Evolutionary conservation across 2,329 filamentous ascomycete genomes (phyloP).

Genomic region (Westerdykella ornata): DNA sequence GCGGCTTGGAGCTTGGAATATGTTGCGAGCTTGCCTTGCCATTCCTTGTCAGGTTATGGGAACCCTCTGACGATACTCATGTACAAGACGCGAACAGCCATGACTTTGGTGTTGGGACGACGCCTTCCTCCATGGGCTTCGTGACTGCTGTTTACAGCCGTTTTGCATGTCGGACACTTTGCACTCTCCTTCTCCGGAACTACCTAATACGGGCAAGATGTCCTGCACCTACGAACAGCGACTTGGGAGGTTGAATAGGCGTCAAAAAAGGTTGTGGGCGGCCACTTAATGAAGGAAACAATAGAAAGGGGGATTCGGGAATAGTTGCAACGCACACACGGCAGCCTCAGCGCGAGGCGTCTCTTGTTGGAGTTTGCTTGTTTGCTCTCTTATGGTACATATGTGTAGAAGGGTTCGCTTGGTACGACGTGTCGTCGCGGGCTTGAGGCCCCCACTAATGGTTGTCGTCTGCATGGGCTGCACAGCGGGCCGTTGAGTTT

Average conservation of each 20-base stretch:
- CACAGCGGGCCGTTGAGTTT: slow-evolving; percentile 21
- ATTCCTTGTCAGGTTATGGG: slow-evolving; percentile 25
- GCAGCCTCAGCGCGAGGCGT: slow-evolving; percentile 18
- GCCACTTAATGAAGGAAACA: slow-evolving; percentile 35
- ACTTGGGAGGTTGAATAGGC: slow-evolving; percentile 10
- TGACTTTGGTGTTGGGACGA: slow-evolving; percentile 11
- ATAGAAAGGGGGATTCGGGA: slow-evolving; percentile 28
- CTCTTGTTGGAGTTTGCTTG: slow-evolving; percentile 13
- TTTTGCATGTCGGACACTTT: slow-evolving; percentile 12
- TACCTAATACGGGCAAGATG: slow-evolving; percentile 23
- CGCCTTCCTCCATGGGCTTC: slow-evolving; percentile 12
- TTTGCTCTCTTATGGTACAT: slow-evolving; percentile 35
- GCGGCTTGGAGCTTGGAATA: slow-evolving; percentile 35
- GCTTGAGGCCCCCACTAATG: slow-evolving; percentile 33
- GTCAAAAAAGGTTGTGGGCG: slow-evolving; percentile 17
- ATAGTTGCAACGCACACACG: slow-evolving; percentile 33
- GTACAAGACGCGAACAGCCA: slow-evolving; percentile 13
- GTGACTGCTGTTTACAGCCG: slow-evolving; percentile 21
- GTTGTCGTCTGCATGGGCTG: slow-evolving; percentile 30
- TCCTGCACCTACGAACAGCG: slow-evolving; percentile 7
- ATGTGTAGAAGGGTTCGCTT: slow-evolving; percentile 29
- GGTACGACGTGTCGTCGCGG: slow-evolving; percentile 25
- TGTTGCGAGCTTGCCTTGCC: slow-evolving; percentile 34
- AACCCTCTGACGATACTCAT: slow-evolving; percentile 29
- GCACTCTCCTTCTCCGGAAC: slow-evolving; percentile 21